Base-by-base conservation (phyloP, 768 basidiomycete genomes). In the Lepiota subincarnata region DNA sequence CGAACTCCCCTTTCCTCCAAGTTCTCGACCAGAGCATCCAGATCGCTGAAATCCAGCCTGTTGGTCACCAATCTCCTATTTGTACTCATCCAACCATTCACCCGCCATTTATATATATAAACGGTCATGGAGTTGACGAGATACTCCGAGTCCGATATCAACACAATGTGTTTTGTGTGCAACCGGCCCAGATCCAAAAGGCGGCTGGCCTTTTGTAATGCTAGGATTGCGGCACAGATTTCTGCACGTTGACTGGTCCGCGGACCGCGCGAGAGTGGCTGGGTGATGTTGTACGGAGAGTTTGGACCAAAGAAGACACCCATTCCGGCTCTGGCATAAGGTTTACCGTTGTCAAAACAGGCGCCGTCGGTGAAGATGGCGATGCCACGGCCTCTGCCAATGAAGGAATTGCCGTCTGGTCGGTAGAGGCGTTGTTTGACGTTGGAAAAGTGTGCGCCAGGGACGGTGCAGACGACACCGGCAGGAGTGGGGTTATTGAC, bases 61-160 rank as follows among this genome's bases (percentile, higher is more conserved):
- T 57, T 53, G n/a, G 38, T 47, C 16, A 57, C 56, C 3, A 19
- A 34, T 1, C 11, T 42, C n/a, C 56, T 40, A 7, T 26, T 35
- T 7, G 28, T 34, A 31, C 19, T 49, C 37, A 31, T 53, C 51
- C 56, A 49, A 6, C 56, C 51, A 44, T 53, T 48, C 12, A n/a
- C 1, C 14, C 11, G 35, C 56, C 56, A 57, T 41, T 49, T 53
- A 41, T 49, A 43, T 6, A 57, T 35, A 38, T 51, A 41, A 16
- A 45, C 41, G 11, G 39, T 48, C 38, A 57, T 53, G 11, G 51
- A 46, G 8, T 48, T 42, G 8, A 49, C 51, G 12, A 57, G 19
- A 26, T 57, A 57, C 18, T 41, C 47, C 22, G 51, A 53, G 22
- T 57, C 56, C 2, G 51, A 43, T 12, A 43, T 43, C 22, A 57